These are phyloP conservation scores for Collybia mongolica DNA, from an alignment of 768 basidiomycete species.

Conservation along the genomic window DNA sequence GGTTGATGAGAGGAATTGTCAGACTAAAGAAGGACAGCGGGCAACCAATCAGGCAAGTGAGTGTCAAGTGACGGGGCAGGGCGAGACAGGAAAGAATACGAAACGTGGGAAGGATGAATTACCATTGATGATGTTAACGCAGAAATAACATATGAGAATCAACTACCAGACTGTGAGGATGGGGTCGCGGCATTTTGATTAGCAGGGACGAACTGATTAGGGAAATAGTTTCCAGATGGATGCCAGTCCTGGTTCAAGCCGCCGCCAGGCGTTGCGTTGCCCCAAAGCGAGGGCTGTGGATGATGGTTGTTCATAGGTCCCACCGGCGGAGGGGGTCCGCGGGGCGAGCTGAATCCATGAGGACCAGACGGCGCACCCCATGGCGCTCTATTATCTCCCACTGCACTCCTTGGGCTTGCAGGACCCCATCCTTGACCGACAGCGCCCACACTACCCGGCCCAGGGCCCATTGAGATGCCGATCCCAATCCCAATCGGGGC, in stretches of 20 bases:
- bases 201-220: conserved; percentile 35
- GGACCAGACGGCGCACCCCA: conserved; percentile 47
- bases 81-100: conserved; percentile 1
- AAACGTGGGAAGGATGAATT: background rate
- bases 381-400: conserved; percentile 25
- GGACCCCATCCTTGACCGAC: conserved; percentile 52
- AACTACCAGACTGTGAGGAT: conserved; percentile 33
- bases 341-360: conserved; percentile 31
- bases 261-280: conserved; percentile 19
- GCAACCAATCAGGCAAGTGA: conserved; percentile 5
- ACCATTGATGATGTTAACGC: conserved; percentile 1
- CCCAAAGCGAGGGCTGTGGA: conserved; percentile 35
- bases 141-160: conserved; percentile 6
- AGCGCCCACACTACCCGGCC: conserved; percentile 1
- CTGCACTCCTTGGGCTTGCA: conserved; percentile 43
- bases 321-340: conserved; percentile 29
- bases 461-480: conserved; percentile 15
- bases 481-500: conserved; percentile 27
- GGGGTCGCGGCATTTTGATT: conserved; percentile 53
- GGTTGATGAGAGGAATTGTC: conserved; percentile 11
- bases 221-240: conserved; percentile 42
- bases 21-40: background rate
- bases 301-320: conserved; percentile 21
- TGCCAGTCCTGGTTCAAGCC: conserved; percentile 45
- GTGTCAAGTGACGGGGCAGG: conserved; percentile 11